These are phyloP conservation scores for Diaporthe longicolla DNA, from an alignment of 2,329 filamentous ascomycete species.

Conservation along the genomic window DNA sequence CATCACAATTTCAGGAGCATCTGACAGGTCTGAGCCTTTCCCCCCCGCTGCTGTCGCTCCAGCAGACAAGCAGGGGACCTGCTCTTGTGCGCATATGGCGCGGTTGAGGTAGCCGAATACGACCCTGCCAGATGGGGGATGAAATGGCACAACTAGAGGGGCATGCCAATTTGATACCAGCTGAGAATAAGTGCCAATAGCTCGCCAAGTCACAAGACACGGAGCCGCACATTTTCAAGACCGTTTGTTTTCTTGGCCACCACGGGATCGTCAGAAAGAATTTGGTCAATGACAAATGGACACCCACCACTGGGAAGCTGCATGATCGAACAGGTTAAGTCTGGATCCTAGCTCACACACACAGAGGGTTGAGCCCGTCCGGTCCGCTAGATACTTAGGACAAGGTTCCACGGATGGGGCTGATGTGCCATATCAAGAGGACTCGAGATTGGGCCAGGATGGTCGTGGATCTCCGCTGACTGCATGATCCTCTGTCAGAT, in stretches of 20 bases:
- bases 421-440: neutral
- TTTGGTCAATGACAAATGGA: conserved; percentile 11
- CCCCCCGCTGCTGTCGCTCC: neutral
- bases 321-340: conserved; percentile 1
- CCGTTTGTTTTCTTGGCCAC: neutral
- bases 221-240: conserved; percentile 10
- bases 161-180: neutral
- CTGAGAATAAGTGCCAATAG: conserved; percentile 14
- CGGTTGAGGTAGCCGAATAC: conserved; percentile 18
- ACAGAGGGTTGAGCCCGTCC: conserved; percentile 1
- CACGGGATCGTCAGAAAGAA: neutral
- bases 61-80: neutral
- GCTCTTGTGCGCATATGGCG: neutral
- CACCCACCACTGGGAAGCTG: neutral
- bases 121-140: neutral
- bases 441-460: conserved; percentile 3
- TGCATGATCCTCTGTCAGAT: conserved; percentile 37
- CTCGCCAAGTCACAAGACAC: neutral
- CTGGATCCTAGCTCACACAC: conserved; percentile 13
- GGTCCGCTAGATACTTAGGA: neutral
- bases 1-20: neutral
- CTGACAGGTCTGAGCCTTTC: neutral
- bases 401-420: neutral
- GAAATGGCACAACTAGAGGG: neutral
- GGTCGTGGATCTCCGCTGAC: conserved; percentile 36